These are phyloP conservation scores for Gossypium arboreum DNA, from an alignment of 345 rosid genomes.

Conservation along the genomic window DNA sequence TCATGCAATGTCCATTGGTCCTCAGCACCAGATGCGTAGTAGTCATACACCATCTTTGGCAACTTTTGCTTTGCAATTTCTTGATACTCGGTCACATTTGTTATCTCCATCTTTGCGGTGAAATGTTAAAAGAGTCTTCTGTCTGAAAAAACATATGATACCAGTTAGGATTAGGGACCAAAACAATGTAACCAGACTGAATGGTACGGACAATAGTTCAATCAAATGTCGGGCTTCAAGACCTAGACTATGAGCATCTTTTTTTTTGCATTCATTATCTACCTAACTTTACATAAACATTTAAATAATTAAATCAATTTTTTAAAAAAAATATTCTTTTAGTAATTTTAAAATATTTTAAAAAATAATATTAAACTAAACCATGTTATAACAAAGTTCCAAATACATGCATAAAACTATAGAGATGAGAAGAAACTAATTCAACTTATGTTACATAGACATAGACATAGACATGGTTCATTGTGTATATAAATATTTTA, in stretches of 20 bases:
- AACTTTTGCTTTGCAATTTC: slow-evolving; percentile 62
- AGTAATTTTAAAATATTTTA: too few species aligned
- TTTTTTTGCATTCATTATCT: too few species aligned
- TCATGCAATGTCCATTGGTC: slow-evolving; percentile 77
- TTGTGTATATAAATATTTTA: too few species aligned
- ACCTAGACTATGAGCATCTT: neutral
- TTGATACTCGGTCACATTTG: slow-evolving; percentile 71
- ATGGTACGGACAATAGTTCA: neutral
- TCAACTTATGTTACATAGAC: neutral
- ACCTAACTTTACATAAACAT: too few species aligned
- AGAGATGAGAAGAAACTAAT: neutral
- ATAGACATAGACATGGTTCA: too few species aligned
- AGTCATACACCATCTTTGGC: slow-evolving; percentile 83
- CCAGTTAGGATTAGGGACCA: neutral
- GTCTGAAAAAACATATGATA: neutral
- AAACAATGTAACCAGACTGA: neutral
- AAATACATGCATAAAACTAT: too few species aligned
- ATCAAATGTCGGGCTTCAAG: neutral
- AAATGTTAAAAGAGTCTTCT: neutral
- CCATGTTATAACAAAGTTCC: too few species aligned
- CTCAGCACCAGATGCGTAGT: slow-evolving; percentile 81
- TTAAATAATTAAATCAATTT: too few species aligned
- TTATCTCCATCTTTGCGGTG: slow-evolving; percentile 49
- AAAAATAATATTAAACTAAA: too few species aligned
- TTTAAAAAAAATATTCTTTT: too few species aligned